Evolutionary conservation across 345 rosid genomes (phyloP), one percentile per base, ranked within the genome.

Genomic region (Cardamine occulta): DNA sequence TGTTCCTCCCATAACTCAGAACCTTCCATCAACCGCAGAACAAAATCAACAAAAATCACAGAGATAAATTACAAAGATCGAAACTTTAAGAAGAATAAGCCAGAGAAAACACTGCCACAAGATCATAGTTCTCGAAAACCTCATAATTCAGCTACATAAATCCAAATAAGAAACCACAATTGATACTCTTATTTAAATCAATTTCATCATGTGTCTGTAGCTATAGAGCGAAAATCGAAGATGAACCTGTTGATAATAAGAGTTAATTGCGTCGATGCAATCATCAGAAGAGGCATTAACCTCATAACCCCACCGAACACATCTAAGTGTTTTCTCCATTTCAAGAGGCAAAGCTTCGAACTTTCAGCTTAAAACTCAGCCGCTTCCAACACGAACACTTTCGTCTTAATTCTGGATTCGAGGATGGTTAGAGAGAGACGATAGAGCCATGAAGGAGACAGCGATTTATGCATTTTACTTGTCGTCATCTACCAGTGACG

Each of bases 301-400:
- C 74, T 84, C 84, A 62, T 91, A 91, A 6, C 97, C 98, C 94
- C 97, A 93, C 62, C 72, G 81, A 63, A 89, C 94, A 60, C 81
- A 77, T 78, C 81, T 89, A 55, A 79, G 68, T 47, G 75, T 79
- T 65, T 70, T 79, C 28, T 83, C 90, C 88, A 84, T 89, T 61
- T 49, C 59, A 42, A 72, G 24, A 17, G 34, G 12, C 52, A 57
- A 31, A 69, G 63, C 68, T 73, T 64, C 60, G 24, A 35, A 35
- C 45, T 32, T 47, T 21, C 26, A 10, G 4, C 32, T 51, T 4
- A 18, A 56, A 42, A 8, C 8, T 59, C 12, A 14, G 45, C 12
- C 5, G 45, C 64, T 40, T 68, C 6, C 39, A 32, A 39, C 26
- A 18, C 28, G 7, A 58, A 7, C 7, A 65, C 63, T 48, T 53